Base-by-base conservation (phyloP, 2,329 filamentous ascomycete species). In the Magnaporthales sp. region DNA sequence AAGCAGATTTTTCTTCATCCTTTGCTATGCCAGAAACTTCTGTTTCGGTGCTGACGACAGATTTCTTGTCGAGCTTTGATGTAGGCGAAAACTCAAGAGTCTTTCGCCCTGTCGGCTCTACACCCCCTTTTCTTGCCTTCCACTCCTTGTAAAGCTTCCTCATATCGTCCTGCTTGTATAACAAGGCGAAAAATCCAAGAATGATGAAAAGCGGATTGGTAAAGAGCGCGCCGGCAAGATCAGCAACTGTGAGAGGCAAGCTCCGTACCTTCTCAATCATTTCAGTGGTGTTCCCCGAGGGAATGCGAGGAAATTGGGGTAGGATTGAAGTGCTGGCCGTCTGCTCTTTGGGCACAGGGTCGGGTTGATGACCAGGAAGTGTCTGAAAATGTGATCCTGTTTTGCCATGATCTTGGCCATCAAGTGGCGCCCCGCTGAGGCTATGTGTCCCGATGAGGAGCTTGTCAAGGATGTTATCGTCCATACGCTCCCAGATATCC, bases 171-270 rank as follows among this genome's bases (percentile, higher is more conserved):
- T 76, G 74, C 62, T 76, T 74, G 10, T 81, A 78, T 64, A 80
- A 80, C 6, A 83, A 70, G 4, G 83, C 73, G 8, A 77, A 70
- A n/a, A 80, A 70, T 27, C 84, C 74, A 19, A 84, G 70, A 2
- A 84, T 72, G 7, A 84, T 78, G 9, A 84, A 74, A 10, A 83
- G 78, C 0, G 85, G 85, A 68, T 87, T 87, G 66, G 79, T 82
- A 60, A 88, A 73, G 13, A 88, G 81, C 60, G 88, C 85, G 7
- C 83, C 73, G 9, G 86, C 75, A 67, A 79, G 84, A 58, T 83
- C 78, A 0, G 78, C 77, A 0, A 81, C 84, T 27, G 80, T 79
- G 60, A 81, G 78, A 1, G 83, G 84, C 1, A 88, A 74, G 30
- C 79, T 76, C 71, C 80, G 82, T 66, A 86, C 77, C 61, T 80